Conservation (phyloP, 805 yeast species). For the Komagataella populi region DNA sequence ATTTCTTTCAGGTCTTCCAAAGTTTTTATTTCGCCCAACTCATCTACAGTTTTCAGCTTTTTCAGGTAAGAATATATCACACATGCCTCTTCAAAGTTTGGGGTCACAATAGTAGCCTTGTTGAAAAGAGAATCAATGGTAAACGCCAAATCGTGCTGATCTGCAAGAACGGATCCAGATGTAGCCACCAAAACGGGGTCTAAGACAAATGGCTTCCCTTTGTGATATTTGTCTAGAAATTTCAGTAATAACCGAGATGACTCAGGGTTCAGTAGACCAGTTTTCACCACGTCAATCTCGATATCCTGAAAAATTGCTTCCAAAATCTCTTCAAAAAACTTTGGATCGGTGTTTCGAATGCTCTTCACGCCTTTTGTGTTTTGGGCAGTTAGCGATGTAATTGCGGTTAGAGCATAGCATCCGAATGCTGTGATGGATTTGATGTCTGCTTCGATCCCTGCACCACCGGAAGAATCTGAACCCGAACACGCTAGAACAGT, state of each 20-base stretch:
- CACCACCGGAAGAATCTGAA: slow-evolving; percentile 83
- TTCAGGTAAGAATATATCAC: slow-evolving; percentile 35
- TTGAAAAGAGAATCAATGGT: slow-evolving; percentile 31
- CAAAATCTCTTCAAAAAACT: slow-evolving; percentile 33
- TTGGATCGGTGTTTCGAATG: slow-evolving; percentile 29
- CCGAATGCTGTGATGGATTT: slow-evolving; percentile 68
- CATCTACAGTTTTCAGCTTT: slow-evolving; percentile 72
- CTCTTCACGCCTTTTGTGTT: slow-evolving; percentile 38
- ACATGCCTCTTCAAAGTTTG: slow-evolving; percentile 61
- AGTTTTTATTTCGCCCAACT: slow-evolving; percentile 18
- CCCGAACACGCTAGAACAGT: slow-evolving; percentile 49
- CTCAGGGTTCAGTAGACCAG: slow-evolving; percentile 56
- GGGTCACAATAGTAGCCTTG: slow-evolving; percentile 51
- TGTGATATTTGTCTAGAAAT: slow-evolving; percentile 18
- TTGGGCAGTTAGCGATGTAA: slow-evolving; percentile 74
- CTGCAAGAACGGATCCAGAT: slow-evolving; percentile 49
- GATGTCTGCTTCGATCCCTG: slow-evolving; percentile 86
- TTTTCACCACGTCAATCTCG: slow-evolving; percentile 55
- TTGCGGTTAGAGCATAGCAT: slow-evolving; percentile 71
- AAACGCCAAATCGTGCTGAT: slow-evolving; percentile 26
- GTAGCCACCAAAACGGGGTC: slow-evolving; percentile 85
- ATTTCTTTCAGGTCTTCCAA: slow-evolving; percentile 21
- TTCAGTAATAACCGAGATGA: slow-evolving; percentile 33
- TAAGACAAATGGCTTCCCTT: slow-evolving; percentile 32
- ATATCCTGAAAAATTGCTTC: slow-evolving; percentile 50